Conservation (phyloP, 352 stramenopile genomes). For the Globisporangium cylindrosporum region DNA sequence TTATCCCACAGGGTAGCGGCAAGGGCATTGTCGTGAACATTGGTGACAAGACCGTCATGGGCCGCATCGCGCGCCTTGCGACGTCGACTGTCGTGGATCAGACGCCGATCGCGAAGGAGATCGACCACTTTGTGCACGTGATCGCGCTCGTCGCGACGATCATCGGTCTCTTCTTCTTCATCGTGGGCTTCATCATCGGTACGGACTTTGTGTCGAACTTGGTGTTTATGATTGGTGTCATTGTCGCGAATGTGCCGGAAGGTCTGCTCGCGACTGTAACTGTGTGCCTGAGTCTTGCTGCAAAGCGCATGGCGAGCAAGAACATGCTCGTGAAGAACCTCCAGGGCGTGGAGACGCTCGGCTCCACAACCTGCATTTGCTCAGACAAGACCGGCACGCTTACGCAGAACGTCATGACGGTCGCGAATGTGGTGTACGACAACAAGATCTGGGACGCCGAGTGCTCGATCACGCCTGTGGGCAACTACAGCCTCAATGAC, state of each 20-base stretch:
- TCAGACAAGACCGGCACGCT: constrained; percentile 96
- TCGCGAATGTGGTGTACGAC: constrained; percentile 78
- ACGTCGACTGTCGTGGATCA: constrained; percentile 46
- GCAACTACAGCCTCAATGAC: constrained; percentile 50
- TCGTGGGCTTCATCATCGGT: constrained; percentile 53
- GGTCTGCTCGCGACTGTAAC: constrained; percentile 91
- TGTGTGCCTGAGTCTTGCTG: constrained; percentile 90
- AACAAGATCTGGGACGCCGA: constrained; percentile 70
- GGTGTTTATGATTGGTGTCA: constrained; percentile 96
- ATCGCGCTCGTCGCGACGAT: constrained; percentile 54
- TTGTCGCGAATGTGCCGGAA: constrained; percentile 94
- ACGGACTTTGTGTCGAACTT: constrained; percentile 61
- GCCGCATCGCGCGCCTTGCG: constrained; percentile 65
- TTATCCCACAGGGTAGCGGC: constrained; percentile 67
- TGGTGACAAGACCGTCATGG: constrained; percentile 83
- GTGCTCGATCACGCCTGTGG: constrained; percentile 71
- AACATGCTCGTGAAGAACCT: constrained; percentile 95
- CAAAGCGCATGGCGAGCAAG: constrained; percentile 87
- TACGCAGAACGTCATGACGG: constrained; percentile 94
- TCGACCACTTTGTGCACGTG: constrained; percentile 72
- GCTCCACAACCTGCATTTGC: constrained; percentile 91
- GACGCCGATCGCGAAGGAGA: constrained; percentile 59
- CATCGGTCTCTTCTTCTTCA: constrained; percentile 63
- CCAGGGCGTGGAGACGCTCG: constrained; percentile 91
- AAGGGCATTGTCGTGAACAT: constrained; percentile 69